Evolutionary conservation across 306 rosid genomes (phyloP).

Genomic region (Citrullus colocynthis): DNA sequence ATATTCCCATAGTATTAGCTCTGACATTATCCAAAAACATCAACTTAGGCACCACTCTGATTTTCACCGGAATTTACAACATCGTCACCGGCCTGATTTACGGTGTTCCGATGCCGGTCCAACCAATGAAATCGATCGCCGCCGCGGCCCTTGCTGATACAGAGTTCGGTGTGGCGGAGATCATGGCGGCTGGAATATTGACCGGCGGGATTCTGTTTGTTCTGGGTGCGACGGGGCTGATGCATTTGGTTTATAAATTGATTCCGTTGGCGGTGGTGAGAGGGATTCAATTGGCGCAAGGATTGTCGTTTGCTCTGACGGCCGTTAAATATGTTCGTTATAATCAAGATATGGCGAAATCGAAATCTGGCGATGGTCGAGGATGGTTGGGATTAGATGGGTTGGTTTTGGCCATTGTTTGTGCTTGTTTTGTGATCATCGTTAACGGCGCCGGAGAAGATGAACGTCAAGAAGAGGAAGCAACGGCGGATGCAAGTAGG

Average conservation of each 20-base stretch:
- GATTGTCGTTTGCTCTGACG: conserved; percentile 52
- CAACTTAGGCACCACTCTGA: conserved; percentile 62
- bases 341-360: conserved; percentile 35
- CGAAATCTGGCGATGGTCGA: conserved; percentile 27
- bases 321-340: conserved; percentile 48
- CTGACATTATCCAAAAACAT: conserved; percentile 44
- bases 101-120: conserved; percentile 83
- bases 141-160: conserved; percentile 46
- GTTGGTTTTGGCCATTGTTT: conserved; percentile 36
- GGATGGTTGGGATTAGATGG: conserved; percentile 68
- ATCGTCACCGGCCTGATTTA: conserved; percentile 56
- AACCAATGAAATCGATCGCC: conserved; percentile 77
- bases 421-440: conserved; percentile 39
- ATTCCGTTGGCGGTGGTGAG: conserved; percentile 53
- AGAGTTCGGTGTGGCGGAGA: conserved; percentile 40
- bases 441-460: conserved; percentile 55
- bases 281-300: conserved; percentile 70
- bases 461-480: background rate
- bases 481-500: background rate
- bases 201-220: conserved; percentile 40
- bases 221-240: conserved; percentile 49
- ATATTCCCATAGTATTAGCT: conserved; percentile 59
- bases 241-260: conserved; percentile 39
- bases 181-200: conserved; percentile 66
- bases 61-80: conserved; percentile 60